Percentiles rank a stretch among this genome's conserved stretches.
phyloP scores from a whole-genome alignment of 352 stramenopile genomes.

The Phytopythium delawarense region DNA sequence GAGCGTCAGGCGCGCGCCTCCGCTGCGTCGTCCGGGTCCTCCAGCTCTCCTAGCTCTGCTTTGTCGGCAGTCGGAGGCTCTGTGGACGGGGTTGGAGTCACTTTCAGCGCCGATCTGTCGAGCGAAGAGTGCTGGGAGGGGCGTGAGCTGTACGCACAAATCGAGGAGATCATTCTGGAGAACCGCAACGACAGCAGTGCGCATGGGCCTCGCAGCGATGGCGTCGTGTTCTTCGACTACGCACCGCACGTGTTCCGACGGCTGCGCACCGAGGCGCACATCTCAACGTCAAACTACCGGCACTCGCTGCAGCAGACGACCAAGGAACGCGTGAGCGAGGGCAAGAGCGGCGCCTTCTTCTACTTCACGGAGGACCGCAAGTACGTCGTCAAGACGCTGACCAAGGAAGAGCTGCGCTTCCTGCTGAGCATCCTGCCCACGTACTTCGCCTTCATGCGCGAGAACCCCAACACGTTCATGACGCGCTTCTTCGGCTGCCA shows the following conservation, averaged over 20 bases:
- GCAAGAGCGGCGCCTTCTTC: slow-evolving; percentile 81
- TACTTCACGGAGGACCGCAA: slow-evolving; percentile 83
- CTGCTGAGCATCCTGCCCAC: slow-evolving; percentile 63
- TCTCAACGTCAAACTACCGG: slow-evolving; percentile 61
- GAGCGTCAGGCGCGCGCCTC: slow-evolving; percentile 53
- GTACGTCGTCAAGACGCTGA: slow-evolving; percentile 83
- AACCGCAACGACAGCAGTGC: slow-evolving; percentile 50
- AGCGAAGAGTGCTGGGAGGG: slow-evolving; percentile 45
- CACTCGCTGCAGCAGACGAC: slow-evolving; percentile 69
- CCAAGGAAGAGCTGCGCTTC: slow-evolving; percentile 71
- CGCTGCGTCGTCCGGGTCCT: slow-evolving; percentile 21
- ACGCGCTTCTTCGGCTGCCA: slow-evolving; percentile 80
- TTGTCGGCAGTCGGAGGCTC: slow-evolving; percentile 5
- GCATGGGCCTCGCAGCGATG: slow-evolving; percentile 35
- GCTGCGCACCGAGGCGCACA: slow-evolving; percentile 54
- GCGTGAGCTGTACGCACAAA: slow-evolving; percentile 72
- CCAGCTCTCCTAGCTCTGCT: slow-evolving; percentile 10
- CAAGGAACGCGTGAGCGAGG: slow-evolving; percentile 75
- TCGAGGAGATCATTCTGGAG: slow-evolving; percentile 69
- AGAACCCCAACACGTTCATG: slow-evolving; percentile 72
- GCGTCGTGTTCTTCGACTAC: slow-evolving; percentile 79
- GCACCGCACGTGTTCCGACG: slow-evolving; percentile 73
- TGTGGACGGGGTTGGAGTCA: neutral
- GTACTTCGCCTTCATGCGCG: slow-evolving; percentile 67
- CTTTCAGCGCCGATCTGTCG: slow-evolving; percentile 3